Base-by-base conservation (phyloP, 371 early-diverging fungal species). In the Parasitella parasitica region DNA sequence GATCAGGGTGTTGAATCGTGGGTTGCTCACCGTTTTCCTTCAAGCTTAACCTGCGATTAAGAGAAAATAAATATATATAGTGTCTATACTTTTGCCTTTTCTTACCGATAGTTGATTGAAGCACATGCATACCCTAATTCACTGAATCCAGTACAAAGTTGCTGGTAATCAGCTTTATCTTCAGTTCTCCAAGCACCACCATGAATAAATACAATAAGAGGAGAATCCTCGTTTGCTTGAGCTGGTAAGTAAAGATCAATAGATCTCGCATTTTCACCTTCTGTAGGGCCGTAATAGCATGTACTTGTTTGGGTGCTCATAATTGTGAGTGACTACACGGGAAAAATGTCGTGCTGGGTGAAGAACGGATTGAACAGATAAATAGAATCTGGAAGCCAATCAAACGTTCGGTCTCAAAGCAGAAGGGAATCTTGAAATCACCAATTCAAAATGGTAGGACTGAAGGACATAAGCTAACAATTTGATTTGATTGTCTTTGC, bases 181-280 rank as follows among this genome's bases (percentile, higher is more conserved):
- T 90, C 91, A 0, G 87, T 76, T 20, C 90, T 78, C 94, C 94
- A 94, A 4, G 93, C 91, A 6, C 95, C 95, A 30, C 95, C 93
- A 70, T 92, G 92, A 16, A 92, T 71, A 71, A 87, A 89, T 5
- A 91, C 82, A 7, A 88, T 58, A 8, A 92, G 63, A 3, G 90
- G 85, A 2, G 67, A 54, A 1, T 32, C 8, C 2, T 54, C 34
- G n/a, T 39, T 53, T 1, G 53, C 61, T 16, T 57, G 20, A 18
- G 41, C 34, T 2, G 70, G 49, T 20, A 52, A 50, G 30, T 80
- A 80, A 2, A 80, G 24, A 38, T 80, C 80, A 4, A 76, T 39
- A 12, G 70, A 61, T 3, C 57, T 48, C 3, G 18, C 27, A 12
- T 54, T 54, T 0, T 56, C 67, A 20, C 37, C 51, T 27, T 54